Base-by-base conservation (phyloP, 805 yeast species). In the Blastobotrys chiropterorum region DNA sequence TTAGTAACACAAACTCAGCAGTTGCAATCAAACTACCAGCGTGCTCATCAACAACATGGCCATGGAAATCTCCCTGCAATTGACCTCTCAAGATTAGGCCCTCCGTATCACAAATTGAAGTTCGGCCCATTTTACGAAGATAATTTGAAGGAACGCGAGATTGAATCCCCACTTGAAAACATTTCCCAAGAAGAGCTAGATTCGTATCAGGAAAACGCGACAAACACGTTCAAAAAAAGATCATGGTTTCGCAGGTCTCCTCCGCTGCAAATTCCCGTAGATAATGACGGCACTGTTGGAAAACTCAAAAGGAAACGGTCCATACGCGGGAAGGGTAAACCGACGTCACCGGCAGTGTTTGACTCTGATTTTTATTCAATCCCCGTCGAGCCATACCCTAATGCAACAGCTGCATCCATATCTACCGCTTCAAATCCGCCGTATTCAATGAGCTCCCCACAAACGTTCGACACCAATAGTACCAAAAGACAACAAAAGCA, bases 201-300 rank as follows among this genome's bases (percentile, higher is more conserved):
- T 22, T 11, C 46, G 15, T n/a, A 43, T 11, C 17, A 22, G 38
- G 17, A n/a, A 8, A n/a, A 15, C 17, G 15, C 17, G 3, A 26
- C 31, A 3, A 26, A n/a, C 17, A 43, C 46, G 2, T n/a, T 43
- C 46, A 43, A 15, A 26, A 43, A 43, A 26, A 14, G 19, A 16
- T 43, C 46, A 19, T 43, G 46, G 46, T 43, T 43, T 30, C 20
- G 22, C 19, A 43, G 22, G 17, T 39, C 39, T 46, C 53, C 46
- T 46, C 53, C 19, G 40, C 53, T 11, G 46, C 53, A 49, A 38
- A 51, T 47, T 46, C 53, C 56, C 19, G 44, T 38, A 31, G 41
- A 44, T 3, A 44, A 44, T 44, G 46, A 44, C 8, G 46, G 21
- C 34, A 26, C 34, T 26, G 34, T 26, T 26, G 34, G 34, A 5